Evolutionary conservation across 2,329 filamentous ascomycete species (phyloP).

Genomic region (Elsinoe batatas): DNA sequence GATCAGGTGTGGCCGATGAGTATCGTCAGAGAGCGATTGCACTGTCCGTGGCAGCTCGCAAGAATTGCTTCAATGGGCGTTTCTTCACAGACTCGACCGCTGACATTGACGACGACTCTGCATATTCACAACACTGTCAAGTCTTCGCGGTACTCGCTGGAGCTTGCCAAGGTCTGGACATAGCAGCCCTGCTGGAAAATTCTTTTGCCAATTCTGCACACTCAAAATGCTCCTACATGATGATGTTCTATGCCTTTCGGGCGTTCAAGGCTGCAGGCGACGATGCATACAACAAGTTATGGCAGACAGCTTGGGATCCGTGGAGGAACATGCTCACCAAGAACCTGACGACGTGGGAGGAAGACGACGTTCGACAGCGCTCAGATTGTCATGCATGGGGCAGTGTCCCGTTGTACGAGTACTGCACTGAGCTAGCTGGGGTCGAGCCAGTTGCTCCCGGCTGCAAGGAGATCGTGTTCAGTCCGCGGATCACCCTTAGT

Average conservation of each 20-base stretch:
- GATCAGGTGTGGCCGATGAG: conserved; percentile 26
- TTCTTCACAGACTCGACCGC: conserved; percentile 30
- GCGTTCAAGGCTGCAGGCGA: conserved; percentile 29
- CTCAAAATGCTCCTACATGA: conserved; percentile 20
- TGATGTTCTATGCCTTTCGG: conserved; percentile 34
- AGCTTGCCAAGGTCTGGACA: conserved; percentile 19
- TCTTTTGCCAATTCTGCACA: conserved; percentile 20
- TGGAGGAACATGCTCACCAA: conserved; percentile 31
- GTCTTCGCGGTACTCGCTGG: conserved; percentile 30
- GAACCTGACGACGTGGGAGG: conserved; percentile 35
- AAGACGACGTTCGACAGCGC: conserved; percentile 34
- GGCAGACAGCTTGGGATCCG: conserved; percentile 23
- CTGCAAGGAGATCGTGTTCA: background rate
- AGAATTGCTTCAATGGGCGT: conserved; percentile 17
- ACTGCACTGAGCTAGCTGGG: conserved; percentile 30
- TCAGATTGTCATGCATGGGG: conserved; percentile 39
- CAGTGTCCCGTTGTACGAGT: conserved; percentile 35
- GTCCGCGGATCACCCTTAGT: background rate
- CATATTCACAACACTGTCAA: conserved; percentile 31
- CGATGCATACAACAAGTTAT: conserved; percentile 27
- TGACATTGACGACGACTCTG: conserved; percentile 20
- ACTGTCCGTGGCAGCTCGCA: conserved; percentile 21
- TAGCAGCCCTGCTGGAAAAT: conserved; percentile 21
- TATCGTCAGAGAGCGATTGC: conserved; percentile 22
- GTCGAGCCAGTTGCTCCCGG: conserved; percentile 17